A percentile compares a stretch with the other conserved stretches of the same genome.
Evolutionary conservation across 179 eudicot species (phyloP).

Genomic region (Vitellaria paradoxa): DNA sequence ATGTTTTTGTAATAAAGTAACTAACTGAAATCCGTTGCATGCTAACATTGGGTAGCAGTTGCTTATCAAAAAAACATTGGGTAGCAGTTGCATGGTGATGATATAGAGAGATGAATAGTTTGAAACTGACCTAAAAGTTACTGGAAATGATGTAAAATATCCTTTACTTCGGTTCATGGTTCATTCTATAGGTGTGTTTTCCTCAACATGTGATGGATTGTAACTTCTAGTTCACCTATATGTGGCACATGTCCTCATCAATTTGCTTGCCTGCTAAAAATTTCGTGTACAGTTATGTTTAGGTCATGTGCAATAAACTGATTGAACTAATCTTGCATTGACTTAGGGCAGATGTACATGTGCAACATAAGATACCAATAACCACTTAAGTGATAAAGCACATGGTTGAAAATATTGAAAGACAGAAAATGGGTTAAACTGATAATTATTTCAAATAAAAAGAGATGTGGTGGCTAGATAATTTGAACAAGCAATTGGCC

Average conservation of each 20-base stretch:
- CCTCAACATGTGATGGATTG: not conserved
- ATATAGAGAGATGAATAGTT: not conserved
- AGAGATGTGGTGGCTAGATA: not conserved
- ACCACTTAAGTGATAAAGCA: not conserved
- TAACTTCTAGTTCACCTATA: not conserved
- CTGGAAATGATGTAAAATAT: not conserved
- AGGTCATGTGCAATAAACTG: not conserved
- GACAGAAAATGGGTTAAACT: not conserved
- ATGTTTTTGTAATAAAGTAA: not conserved
- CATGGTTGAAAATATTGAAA: not conserved
- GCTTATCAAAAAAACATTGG: too few species aligned
- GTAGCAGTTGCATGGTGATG: not conserved
- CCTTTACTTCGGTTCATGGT: not conserved
- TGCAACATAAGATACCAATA: not conserved
- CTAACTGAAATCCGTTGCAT: too few species aligned
- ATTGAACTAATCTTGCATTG: not conserved
- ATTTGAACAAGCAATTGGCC: not conserved
- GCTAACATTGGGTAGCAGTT: not conserved
- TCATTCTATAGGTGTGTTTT: not conserved
- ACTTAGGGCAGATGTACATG: not conserved
- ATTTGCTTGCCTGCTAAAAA: not conserved
- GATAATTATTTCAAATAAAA: not conserved
- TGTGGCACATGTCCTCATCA: not conserved
- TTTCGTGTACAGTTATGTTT: not conserved
- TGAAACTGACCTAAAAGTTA: not conserved